Evolutionary conservation across 2,329 filamentous ascomycete species (phyloP).

Genomic region (Diplodia mutila): DNA sequence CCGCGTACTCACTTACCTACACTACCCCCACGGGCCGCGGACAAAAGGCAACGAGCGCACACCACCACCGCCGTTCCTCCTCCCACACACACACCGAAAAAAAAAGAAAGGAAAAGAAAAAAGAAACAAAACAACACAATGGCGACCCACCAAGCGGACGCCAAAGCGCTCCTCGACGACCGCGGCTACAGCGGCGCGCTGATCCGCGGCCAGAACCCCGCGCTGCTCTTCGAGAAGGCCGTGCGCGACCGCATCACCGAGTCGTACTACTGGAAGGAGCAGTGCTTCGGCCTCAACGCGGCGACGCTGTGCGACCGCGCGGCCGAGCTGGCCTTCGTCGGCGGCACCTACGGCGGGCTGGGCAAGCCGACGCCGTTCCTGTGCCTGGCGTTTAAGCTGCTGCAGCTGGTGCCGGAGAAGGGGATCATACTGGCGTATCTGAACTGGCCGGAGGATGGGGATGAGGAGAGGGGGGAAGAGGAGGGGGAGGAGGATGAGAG

Average conservation of each 20-base stretch:
- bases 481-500: conserved; percentile 31
- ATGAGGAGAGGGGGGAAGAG: conserved; percentile 70
- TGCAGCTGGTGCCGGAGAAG: conserved; percentile 82
- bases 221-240: conserved; percentile 94
- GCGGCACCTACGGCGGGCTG: conserved; percentile 80
- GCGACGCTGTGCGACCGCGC: conserved; percentile 84
- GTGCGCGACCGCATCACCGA: conserved; percentile 95
- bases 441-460: conserved; percentile 71
- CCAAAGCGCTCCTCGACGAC: conserved; percentile 78
- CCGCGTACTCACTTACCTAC: not conserved
- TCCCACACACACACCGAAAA: conserved; percentile 1
- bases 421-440: conserved; percentile 82
- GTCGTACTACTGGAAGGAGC: conserved; percentile 97
- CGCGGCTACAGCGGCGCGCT: conserved; percentile 77
- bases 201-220: conserved; percentile 88
- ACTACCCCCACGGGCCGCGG: too few species aligned
- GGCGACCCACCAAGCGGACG: conserved; percentile 74
- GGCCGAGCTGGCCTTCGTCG: conserved; percentile 79
- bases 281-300: conserved; percentile 92
- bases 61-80: too few species aligned
- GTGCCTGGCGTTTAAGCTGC: conserved; percentile 90
- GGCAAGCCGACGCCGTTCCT: conserved; percentile 92
- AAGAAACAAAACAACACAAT: conserved; percentile 36
- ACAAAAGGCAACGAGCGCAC: not conserved
- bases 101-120: not conserved